Evolutionary conservation across 805 yeast genomes (phyloP), one percentile per base, ranked within the genome.

Genomic region (Starmerella floris): DNA sequence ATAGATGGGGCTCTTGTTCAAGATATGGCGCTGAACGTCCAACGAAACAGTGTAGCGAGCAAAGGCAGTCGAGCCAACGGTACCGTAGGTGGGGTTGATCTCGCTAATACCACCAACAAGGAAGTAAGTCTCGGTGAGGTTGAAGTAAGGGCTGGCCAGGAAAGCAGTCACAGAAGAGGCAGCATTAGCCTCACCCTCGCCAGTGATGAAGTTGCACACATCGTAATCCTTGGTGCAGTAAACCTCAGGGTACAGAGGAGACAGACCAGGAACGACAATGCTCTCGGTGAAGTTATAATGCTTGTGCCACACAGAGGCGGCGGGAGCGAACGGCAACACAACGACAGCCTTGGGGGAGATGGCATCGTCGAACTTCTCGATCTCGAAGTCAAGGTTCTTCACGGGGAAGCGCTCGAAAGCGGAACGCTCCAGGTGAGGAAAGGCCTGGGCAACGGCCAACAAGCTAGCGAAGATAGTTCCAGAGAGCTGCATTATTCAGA

Each of bases 101-200:
- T 81, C 82, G 11, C 76, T 80, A 55, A 76, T 77, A 56, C 83
- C 83, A 20, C 77, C 76, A 47, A 74, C 62, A 51, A 76, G 51
- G 64, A 73, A 77, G 63, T 74, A 76, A 34, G 82, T 74, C 52
- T 70, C 67, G 30, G 73, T 56, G 40, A 77, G 65, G 54, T 77
- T 79, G 48, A 77, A 76, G 44, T 64, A 52, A 31, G 79, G 74
- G 43, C 66, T 65, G 56, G 74, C 62, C 10, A 70, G 57, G 49
- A 77, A 59, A 5, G 82, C 77, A 33, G 72, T 66, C 44, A 76
- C 56, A 21, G 79, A 64, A 22, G 75, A 49, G 15, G 82, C 81
- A 30, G 82, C 82, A 52, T 77, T 77, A 50, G 74, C 69, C 56
- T 76, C 81, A 49, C 76, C 77, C 61, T 76, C 82, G 41, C 83